Base-by-base conservation (phyloP, 495 filamentous ascomycete genomes). In the Podospora pseudopauciseta region DNA sequence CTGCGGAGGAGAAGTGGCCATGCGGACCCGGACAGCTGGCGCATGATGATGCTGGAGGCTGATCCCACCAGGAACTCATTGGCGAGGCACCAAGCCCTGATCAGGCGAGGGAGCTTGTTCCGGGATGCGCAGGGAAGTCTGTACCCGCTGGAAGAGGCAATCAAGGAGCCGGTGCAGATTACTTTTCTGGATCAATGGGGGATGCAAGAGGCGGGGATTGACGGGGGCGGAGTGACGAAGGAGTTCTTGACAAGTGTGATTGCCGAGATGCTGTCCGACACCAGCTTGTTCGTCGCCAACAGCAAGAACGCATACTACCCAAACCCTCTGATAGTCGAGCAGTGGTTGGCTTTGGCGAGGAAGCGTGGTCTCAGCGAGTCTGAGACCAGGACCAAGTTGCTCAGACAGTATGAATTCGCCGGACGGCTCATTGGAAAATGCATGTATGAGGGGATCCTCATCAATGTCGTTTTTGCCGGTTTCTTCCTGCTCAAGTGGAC, bases 401-500 rank as follows among this genome's bases (percentile, higher is more conserved):
- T 95, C 5, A 85, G 85, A 66, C 87, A 89, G 11, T 98, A 94
- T 74, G 94, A 98, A 74, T 99, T 99, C 70, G 81, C 97, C 0
- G 95, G 95, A 13, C 88, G 95, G 6, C 85, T 98, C 30, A 89
- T 99, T 57, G 95, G 95, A 3, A 99, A 99, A 77, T 99, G 95
- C 79, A 84, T 99, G 65, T 99, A 99, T 72, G 95, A 99, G 80
- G 94, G 94, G 2, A 98, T 99, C 61, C 84, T 99, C 13, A 90
- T 98, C 65, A 94, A 99, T 76, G 90, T 98, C 71, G 84, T 86
- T 67, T 99, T 99, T 79, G 95, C 94, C 2, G 89, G 91, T 2
- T 98, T 98, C 79, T 99, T 99, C 82, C 86, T 99, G 5, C 85
- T 97, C 53, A 96, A 97, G 74, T 99, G 95, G 95, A 87, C 92